A percentile compares a stretch with the other conserved stretches of the same genome.
These are phyloP conservation scores for Arabis hirsuta DNA, from an alignment of 345 rosid genomes.

Conservation along the genomic window DNA sequence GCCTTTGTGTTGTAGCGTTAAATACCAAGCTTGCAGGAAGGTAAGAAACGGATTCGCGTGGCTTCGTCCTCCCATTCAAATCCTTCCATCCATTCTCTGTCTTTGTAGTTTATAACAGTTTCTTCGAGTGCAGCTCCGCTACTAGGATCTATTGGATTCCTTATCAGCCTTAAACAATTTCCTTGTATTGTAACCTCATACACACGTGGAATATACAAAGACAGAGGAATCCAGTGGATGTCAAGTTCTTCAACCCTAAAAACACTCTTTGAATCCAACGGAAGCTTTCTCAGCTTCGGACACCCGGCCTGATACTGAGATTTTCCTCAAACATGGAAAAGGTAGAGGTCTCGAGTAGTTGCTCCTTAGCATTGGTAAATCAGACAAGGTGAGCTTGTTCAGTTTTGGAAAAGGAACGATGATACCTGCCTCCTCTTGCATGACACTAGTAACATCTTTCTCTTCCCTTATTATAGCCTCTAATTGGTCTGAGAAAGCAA, in stretches of 20 bases:
- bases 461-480: neutral
- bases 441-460: neutral
- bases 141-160: no score
- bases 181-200: no score
- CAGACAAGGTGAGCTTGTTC: neutral
- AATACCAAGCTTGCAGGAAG: neutral
- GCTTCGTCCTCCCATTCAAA: constrained; percentile 30
- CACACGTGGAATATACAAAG: no score
- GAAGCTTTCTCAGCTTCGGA: constrained; percentile 28
- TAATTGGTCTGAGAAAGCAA: neutral
- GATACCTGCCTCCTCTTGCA: no score
- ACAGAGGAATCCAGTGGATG: no score
- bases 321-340: neutral
- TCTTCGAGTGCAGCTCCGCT: no score
- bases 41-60: constrained; percentile 25
- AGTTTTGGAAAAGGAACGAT: constrained; percentile 19
- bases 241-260: neutral
- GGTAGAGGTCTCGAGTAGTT: constrained; percentile 1
- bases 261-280: constrained; percentile 18
- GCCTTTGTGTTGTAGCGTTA: no score
- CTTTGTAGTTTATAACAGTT: no score
- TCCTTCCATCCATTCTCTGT: no score
- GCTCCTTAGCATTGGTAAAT: neutral
- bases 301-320: neutral
- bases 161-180: no score